Evolutionary conservation across 306 rosid species (phyloP).

Genomic region (Lathyrus tuberosus): DNA sequence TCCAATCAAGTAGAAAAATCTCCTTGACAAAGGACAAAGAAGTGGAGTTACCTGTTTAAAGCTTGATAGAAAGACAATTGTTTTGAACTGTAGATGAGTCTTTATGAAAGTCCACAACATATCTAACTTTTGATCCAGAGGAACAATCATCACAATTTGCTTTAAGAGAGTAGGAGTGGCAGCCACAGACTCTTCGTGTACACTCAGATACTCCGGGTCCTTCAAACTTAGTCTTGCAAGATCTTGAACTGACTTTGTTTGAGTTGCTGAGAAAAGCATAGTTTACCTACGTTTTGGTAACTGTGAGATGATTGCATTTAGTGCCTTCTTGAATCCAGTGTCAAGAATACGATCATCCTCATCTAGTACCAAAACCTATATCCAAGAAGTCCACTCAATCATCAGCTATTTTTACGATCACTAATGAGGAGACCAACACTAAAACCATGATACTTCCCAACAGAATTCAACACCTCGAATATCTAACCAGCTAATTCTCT

Average conservation of each 20-base stretch:
- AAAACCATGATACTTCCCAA: conserved; percentile 75
- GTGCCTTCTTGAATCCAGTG: conserved; percentile 66
- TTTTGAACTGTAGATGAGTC: conserved; percentile 77
- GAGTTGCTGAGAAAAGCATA: conserved; percentile 92
- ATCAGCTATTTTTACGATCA: conserved; percentile 57
- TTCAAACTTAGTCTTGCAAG: conserved; percentile 95
- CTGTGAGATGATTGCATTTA: conserved; percentile 87
- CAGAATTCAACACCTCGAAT: conserved; percentile 69
- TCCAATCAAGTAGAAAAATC: conserved; percentile 12
- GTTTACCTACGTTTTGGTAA: conserved; percentile 89
- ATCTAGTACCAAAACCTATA: conserved; percentile 89
- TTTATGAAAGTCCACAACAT: conserved; percentile 94
- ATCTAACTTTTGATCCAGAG: conserved; percentile 78
- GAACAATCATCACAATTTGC: conserved; percentile 78
- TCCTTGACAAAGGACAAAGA: conserved; percentile 19
- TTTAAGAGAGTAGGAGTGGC: conserved; percentile 79
- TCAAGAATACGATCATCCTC: conserved; percentile 97
- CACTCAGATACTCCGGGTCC: conserved; percentile 94
- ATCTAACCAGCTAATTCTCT: conserved; percentile 83
- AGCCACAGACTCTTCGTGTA: conserved; percentile 79
- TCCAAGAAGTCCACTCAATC: conserved; percentile 47
- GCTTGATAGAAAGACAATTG: conserved; percentile 82
- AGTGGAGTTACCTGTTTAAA: conserved; percentile 71
- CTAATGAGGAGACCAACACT: conserved; percentile 98
- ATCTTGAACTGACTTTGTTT: conserved; percentile 82